These are phyloP conservation scores for Eucalyptus globulus DNA, from an alignment of 345 rosid species.

Conservation along the genomic window DNA sequence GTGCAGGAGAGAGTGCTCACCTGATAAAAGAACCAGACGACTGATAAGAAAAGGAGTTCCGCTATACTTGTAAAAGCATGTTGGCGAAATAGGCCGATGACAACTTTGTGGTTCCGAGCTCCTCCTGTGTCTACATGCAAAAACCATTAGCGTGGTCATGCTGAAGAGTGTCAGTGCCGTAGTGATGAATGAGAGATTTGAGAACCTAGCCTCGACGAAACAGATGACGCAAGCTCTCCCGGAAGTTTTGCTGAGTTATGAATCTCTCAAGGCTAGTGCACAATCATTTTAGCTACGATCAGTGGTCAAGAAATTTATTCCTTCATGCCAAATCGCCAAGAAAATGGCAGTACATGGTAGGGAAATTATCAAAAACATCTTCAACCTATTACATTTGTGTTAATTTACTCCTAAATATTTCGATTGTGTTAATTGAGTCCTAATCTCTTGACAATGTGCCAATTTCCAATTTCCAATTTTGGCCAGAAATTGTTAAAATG, in stretches of 20 bases:
- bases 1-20: not conserved
- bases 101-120: not conserved
- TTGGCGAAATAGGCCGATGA: not conserved
- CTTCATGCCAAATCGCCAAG: not conserved
- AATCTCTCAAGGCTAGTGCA: too few species aligned
- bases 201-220: not conserved
- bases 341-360: not conserved
- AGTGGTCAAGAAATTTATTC: not conserved
- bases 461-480: too few species aligned
- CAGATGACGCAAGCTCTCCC: not conserved
- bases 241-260: too few species aligned
- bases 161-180: too few species aligned
- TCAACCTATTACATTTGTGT: too few species aligned
- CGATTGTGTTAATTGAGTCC: accelerated
- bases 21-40: not conserved
- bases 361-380: too few species aligned
- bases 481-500: accelerated
- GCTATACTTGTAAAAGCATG: not conserved
- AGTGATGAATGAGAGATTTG: too few species aligned
- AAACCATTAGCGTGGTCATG: not conserved
- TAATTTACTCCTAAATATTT: accelerated
- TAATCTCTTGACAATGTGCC: too few species aligned
- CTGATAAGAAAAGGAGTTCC: not conserved
- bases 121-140: not conserved
- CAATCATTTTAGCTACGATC: too few species aligned